These are phyloP conservation scores for Wickerhamomyces subpelliculosus DNA, from an alignment of 805 yeast genomes.

Conservation along the genomic window DNA sequence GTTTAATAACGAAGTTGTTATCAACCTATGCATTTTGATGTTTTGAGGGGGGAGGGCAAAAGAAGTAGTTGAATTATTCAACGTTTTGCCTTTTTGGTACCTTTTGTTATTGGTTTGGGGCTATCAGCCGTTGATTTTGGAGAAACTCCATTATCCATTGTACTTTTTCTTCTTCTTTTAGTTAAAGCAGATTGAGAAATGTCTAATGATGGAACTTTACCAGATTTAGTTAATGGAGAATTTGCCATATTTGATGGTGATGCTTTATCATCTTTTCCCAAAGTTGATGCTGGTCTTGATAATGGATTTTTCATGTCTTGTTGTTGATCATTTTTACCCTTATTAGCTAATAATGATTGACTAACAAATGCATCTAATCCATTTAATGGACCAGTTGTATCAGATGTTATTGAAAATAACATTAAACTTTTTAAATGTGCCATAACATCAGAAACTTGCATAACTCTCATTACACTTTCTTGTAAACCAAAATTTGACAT, in stretches of 20 bases:
- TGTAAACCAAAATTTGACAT: constrained; percentile 57
- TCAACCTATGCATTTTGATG: neutral
- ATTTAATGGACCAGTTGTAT: constrained; percentile 46
- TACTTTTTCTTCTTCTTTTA: constrained; percentile 26
- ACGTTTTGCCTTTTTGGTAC: neutral
- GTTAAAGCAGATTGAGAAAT: constrained; percentile 27
- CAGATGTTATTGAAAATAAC: constrained; percentile 41
- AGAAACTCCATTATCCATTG: constrained; percentile 14
- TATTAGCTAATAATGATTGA: constrained; percentile 3
- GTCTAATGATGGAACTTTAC: constrained; percentile 21
- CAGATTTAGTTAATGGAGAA: constrained; percentile 6
- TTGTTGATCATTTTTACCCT: constrained; percentile 6
- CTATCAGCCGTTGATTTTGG: constrained; percentile 14
- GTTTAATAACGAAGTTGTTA: too few relatives aligned
- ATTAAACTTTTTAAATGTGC: constrained; percentile 60
- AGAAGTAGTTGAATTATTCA: too few relatives aligned
- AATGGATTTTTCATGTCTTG: neutral
- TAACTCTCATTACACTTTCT: constrained; percentile 56
- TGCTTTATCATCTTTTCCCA: neutral
- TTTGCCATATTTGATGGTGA: constrained; percentile 3
- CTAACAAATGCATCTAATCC: constrained; percentile 40
- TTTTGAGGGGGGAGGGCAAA: too few relatives aligned
- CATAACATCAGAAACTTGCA: constrained; percentile 78
- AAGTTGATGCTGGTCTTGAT: too few relatives aligned
- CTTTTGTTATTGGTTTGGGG: neutral